Percentiles rank a stretch among this genome's conserved stretches.
phyloP scores from a whole-genome alignment of 371 early-diverging fungal species.

The Circinella minor region DNA sequence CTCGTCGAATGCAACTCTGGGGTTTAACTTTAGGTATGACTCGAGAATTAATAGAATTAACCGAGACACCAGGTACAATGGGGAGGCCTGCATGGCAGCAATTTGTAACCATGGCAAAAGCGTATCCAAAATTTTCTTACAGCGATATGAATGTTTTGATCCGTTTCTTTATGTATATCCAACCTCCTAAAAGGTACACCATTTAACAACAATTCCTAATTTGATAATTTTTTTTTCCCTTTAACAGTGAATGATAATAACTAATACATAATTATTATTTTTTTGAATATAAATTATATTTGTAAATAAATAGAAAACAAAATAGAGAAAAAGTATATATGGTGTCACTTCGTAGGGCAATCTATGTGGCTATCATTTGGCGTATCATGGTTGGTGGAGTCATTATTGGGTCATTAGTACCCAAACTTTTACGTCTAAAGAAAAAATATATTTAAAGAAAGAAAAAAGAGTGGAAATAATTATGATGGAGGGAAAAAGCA shows the following conservation, averaged over 20 bases:
- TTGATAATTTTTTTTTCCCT: too few relatives aligned
- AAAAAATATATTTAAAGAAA: not conserved
- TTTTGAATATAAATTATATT: not conserved
- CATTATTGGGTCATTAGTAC: not conserved
- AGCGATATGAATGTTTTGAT: slow-evolving; percentile 1
- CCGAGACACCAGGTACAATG: slow-evolving; percentile 15
- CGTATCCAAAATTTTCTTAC: slow-evolving; percentile 4
- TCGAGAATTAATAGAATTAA: slow-evolving; percentile 56
- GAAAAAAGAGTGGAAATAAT: not conserved
- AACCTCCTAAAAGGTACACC: not conserved
- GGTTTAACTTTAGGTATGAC: slow-evolving; percentile 74
- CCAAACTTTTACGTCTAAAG: slow-evolving; percentile 6
- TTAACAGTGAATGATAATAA: not conserved
- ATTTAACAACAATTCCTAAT: too few relatives aligned
- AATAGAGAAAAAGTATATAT: slow-evolving; percentile 1
- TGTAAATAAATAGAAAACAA: not conserved
- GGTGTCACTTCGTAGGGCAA: not conserved
- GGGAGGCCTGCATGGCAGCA: slow-evolving; percentile 35
- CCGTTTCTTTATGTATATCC: not conserved
- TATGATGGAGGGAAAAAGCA: too few relatives aligned
- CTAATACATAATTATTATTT: not conserved
- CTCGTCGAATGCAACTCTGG: slow-evolving; percentile 57
- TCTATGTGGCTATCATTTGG: not conserved
- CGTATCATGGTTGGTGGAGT: not conserved
- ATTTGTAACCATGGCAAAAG: slow-evolving; percentile 18